These are phyloP conservation scores for Phytophthora litchii DNA, from an alignment of 352 stramenopile species.

Conservation along the genomic window DNA sequence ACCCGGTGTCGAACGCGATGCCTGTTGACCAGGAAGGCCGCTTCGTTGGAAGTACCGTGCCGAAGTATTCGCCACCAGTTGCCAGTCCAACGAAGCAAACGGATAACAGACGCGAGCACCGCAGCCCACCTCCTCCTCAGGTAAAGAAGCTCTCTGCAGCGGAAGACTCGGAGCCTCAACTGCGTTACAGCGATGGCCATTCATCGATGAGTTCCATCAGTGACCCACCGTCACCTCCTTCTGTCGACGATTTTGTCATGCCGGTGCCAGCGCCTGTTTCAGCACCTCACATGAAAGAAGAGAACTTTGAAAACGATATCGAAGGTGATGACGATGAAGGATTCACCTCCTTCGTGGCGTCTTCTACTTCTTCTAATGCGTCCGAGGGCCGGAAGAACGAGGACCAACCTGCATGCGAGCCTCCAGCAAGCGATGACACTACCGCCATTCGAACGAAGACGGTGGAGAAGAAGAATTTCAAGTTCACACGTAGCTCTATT, in stretches of 20 bases:
- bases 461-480: conserved; percentile 41
- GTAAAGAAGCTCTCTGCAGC: conserved; percentile 17
- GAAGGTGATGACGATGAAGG: conserved; percentile 35
- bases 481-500: conserved; percentile 44
- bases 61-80: conserved; percentile 17
- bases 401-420: conserved; percentile 33
- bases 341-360: conserved; percentile 38
- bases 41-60: conserved; percentile 44
- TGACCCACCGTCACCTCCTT: conserved; percentile 35
- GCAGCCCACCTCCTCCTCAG: conserved; percentile 13
- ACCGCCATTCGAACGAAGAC: conserved; percentile 9
- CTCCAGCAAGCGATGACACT: conserved; percentile 22
- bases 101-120: conserved; percentile 9
- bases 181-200: conserved; percentile 27
- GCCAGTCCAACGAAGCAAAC: conserved; percentile 20
- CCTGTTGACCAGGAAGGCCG: conserved; percentile 71
- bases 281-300: conserved; percentile 2
- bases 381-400: conserved; percentile 9
- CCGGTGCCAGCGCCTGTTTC: conserved; percentile 16
- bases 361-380: conserved; percentile 13
- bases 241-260: conserved; percentile 36
- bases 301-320: conserved; percentile 26
- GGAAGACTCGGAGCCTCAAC: conserved; percentile 32
- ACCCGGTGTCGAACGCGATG: conserved; percentile 49
- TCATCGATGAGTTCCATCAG: conserved; percentile 36